A percentile compares a stretch with the other conserved stretches of the same genome.
These are phyloP conservation scores for Fraxinus floribunda DNA, from an alignment of 305 asterid species.

Conservation along the genomic window DNA sequence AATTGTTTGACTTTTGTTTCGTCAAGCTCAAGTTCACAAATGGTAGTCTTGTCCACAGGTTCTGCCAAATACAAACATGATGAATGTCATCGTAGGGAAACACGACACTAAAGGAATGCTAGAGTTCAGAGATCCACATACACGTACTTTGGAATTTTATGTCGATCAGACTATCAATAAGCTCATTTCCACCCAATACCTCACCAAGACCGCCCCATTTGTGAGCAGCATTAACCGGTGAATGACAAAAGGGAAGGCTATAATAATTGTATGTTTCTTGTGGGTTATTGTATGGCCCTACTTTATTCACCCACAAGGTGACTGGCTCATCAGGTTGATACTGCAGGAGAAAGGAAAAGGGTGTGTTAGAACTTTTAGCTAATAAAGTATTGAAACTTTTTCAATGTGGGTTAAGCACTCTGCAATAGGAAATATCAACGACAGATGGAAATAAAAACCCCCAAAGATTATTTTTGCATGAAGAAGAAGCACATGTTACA, in stretches of 20 bases:
- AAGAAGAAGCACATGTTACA: background rate
- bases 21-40: slow-evolving; percentile 56
- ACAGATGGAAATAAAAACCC: background rate
- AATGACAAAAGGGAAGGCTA: slow-evolving; percentile 66
- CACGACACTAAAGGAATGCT: background rate
- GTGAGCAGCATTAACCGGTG: slow-evolving; percentile 47
- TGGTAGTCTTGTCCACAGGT: slow-evolving; percentile 45
- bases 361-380: slow-evolving; percentile 19
- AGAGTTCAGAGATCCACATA: slow-evolving; percentile 25
- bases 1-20: slow-evolving; percentile 58
- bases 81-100: slow-evolving; percentile 14
- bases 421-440: background rate
- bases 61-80: slow-evolving; percentile 33
- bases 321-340: slow-evolving; percentile 52
- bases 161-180: slow-evolving; percentile 57
- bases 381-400: background rate
- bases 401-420: slow-evolving; percentile 4
- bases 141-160: slow-evolving; percentile 58
- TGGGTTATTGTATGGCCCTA: slow-evolving; percentile 66
- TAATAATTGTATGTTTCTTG: slow-evolving; percentile 72
- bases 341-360: slow-evolving; percentile 35
- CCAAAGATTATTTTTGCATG: background rate
- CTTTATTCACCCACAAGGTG: slow-evolving; percentile 65
- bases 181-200: slow-evolving; percentile 77
- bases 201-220: slow-evolving; percentile 78